A percentile compares a stretch with the other conserved stretches of the same genome.
Evolutionary conservation across 352 stramenopile genomes (phyloP).

Genomic region (Phytophthora sansomeana): DNA sequence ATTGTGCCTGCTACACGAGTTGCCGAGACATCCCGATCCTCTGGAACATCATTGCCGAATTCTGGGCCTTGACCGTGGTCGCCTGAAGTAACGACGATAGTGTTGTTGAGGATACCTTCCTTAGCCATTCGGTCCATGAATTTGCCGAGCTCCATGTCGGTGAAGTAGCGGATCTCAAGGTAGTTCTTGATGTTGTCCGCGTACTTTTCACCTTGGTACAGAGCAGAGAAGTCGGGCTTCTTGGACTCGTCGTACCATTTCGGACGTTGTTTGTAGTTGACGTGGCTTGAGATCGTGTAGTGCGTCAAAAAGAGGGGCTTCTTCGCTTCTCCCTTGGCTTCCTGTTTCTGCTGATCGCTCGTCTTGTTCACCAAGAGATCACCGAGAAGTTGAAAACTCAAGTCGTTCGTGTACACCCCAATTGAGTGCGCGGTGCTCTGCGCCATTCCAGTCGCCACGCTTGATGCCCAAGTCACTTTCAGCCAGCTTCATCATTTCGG

Average conservation of each 20-base stretch:
- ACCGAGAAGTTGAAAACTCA: slow-evolving; percentile 48
- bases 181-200: slow-evolving; percentile 47
- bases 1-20: slow-evolving; percentile 47
- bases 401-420: slow-evolving; percentile 58
- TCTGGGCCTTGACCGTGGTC: slow-evolving; percentile 60
- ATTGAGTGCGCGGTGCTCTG: slow-evolving; percentile 3
- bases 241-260: slow-evolving; percentile 44
- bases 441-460: slow-evolving; percentile 32
- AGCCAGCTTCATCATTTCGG: slow-evolving; percentile 40
- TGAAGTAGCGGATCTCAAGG: slow-evolving; percentile 62
- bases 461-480: slow-evolving; percentile 45
- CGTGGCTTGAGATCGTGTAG: slow-evolving; percentile 66
- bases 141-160: slow-evolving; percentile 52
- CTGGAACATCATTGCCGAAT: slow-evolving; percentile 41
- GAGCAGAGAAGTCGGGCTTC: slow-evolving; percentile 52
- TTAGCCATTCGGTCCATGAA: slow-evolving; percentile 54
- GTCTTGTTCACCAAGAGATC: slow-evolving; percentile 44
- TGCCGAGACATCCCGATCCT: slow-evolving; percentile 35
- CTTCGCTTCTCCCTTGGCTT: slow-evolving; percentile 24
- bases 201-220: slow-evolving; percentile 41
- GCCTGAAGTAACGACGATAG: slow-evolving; percentile 54
- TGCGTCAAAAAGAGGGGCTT: slow-evolving; percentile 54
- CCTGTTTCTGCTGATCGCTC: slow-evolving; percentile 4
- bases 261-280: slow-evolving; percentile 30
- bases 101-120: slow-evolving; percentile 56